Conservation (phyloP, 1,139 yeast genomes). For the Sugiyamaella xylanicola region DNA sequence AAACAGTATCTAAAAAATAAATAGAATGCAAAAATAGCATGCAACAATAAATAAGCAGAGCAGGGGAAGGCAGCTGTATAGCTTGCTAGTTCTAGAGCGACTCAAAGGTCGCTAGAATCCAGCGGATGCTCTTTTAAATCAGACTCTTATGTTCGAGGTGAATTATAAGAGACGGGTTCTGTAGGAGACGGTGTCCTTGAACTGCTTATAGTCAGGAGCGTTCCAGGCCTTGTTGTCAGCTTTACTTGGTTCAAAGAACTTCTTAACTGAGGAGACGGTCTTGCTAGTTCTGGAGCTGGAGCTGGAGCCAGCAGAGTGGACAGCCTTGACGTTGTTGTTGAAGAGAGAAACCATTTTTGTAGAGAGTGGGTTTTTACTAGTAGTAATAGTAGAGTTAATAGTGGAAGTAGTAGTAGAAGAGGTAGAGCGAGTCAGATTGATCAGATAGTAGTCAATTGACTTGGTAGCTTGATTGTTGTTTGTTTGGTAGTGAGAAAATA, state of each 20-base stretch:
- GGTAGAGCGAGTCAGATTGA: background rate
- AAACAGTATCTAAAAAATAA: background rate
- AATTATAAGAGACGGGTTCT: constrained; percentile 10
- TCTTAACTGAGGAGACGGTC: constrained; percentile 6
- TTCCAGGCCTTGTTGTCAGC: constrained; percentile 3
- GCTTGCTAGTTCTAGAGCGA: too few species aligned
- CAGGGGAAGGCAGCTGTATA: background rate
- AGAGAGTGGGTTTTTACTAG: background rate
- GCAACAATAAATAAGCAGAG: background rate
- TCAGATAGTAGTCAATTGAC: background rate
- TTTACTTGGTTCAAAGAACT: constrained; percentile 5
- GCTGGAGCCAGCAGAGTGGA: constrained; percentile 10
- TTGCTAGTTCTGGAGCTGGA: constrained; percentile 13
- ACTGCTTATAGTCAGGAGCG: constrained; percentile 16
- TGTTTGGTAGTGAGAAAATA: background rate
- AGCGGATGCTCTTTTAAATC: too few species aligned
- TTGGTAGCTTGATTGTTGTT: background rate
- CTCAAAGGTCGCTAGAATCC: too few species aligned
- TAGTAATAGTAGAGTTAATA: constrained; percentile 1
- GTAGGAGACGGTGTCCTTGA: constrained; percentile 5
- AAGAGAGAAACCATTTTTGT: constrained; percentile 10
- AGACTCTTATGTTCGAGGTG: background rate
- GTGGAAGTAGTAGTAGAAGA: background rate
- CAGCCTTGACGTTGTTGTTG: constrained; percentile 16
- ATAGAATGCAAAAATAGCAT: background rate